Evolutionary conservation across 257 asterid genomes (phyloP).

Genomic region (Solanum arcanum): DNA sequence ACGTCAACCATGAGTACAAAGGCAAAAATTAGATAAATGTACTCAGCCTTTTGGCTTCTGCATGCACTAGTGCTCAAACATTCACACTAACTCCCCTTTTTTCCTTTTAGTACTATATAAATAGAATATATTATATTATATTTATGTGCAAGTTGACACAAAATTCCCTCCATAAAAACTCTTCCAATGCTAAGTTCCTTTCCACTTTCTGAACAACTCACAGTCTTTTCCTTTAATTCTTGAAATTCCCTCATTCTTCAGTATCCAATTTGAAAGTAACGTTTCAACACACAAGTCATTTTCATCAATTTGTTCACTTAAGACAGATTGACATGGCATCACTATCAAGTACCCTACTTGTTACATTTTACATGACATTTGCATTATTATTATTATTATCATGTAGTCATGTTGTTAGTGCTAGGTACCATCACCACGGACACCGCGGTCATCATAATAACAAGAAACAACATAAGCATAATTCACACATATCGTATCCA

Average conservation of each 20-base stretch:
- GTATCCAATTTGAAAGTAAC: neutral
- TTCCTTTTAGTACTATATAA: neutral
- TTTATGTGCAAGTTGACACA: conserved; percentile 9
- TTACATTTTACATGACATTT: neutral
- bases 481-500: conserved; percentile 21
- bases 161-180: neutral
- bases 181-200: conserved; percentile 1
- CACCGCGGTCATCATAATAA: conserved; percentile 7
- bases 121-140: neutral
- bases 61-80: conserved; percentile 11
- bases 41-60: conserved; percentile 16
- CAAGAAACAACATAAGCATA: conserved; percentile 5
- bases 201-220: neutral
- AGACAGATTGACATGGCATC: neutral
- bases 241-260: neutral
- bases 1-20: neutral
- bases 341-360: neutral
- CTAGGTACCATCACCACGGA: conserved; percentile 29
- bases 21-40: neutral
- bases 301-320: neutral
- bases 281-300: neutral
- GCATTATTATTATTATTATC: neutral
- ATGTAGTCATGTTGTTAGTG: neutral
- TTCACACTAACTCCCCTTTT: neutral
- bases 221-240: neutral